Percentiles rank a stretch among this genome's conserved stretches.
phyloP scores from a whole-genome alignment of 805 yeast species.

The Diddensiella caesifluorescens region DNA sequence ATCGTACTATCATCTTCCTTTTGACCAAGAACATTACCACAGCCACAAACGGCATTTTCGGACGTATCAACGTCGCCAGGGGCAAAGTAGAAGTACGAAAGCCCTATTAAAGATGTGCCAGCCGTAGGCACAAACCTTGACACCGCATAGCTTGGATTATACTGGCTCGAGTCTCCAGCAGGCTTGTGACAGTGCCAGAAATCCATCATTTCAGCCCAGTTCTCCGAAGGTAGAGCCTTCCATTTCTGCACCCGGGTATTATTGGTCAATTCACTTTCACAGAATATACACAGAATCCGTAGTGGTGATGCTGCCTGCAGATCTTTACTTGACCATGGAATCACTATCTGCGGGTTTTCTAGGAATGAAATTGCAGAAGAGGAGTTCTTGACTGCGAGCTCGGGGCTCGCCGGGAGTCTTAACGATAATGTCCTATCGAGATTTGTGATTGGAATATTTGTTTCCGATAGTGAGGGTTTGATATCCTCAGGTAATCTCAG shows the following conservation, averaged over 20 bases:
- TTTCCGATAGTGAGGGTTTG: constrained; percentile 11
- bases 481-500: constrained; percentile 18
- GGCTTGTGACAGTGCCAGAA: constrained; percentile 91
- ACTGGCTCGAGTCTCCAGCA: constrained; percentile 12
- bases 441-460: constrained; percentile 2
- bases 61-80: constrained; percentile 18
- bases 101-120: constrained; percentile 47
- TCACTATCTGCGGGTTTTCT: not conserved
- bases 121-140: constrained; percentile 36
- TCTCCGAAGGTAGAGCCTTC: constrained; percentile 79
- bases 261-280: no score
- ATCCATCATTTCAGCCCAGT: constrained; percentile 94
- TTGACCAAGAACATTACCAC: constrained; percentile 16
- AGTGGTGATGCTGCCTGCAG: constrained; percentile 1
- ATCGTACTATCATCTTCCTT: constrained; percentile 7
- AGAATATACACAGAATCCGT: constrained; percentile 1
- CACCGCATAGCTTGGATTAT: constrained; percentile 25
- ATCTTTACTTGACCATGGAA: constrained; percentile 20
- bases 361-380: not conserved
- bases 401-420: constrained; percentile 21
- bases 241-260: constrained; percentile 11
- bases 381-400: no score
- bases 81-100: constrained; percentile 47
- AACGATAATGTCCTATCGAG: constrained; percentile 12
- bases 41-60: constrained; percentile 2